Evolutionary conservation across 1,284 basidiomycete species (phyloP).

Genomic region (Sporisorium iseilematis-ciliati): DNA sequence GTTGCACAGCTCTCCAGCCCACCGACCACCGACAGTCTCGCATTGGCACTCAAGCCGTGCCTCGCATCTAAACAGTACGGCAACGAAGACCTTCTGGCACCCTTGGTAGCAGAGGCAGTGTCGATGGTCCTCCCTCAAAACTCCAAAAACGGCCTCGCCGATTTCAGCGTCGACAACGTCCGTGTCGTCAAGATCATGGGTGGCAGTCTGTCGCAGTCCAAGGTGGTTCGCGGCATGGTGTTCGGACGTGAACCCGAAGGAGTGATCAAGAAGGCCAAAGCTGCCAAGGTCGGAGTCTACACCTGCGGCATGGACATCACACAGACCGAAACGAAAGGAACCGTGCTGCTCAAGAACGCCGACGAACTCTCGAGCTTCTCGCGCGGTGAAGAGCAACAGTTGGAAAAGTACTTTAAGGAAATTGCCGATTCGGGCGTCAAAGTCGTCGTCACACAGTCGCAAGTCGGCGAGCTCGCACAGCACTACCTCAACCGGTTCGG

Average conservation of each 20-base stretch:
- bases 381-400: constrained; percentile 84
- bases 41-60: constrained; percentile 85
- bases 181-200: constrained; percentile 99
- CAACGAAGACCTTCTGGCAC: constrained; percentile 84
- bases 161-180: constrained; percentile 85
- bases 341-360: constrained; percentile 93
- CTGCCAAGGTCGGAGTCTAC: constrained; percentile 78
- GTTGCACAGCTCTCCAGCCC: constrained; percentile 78
- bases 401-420: constrained; percentile 78
- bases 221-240: constrained; percentile 96
- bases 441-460: constrained; percentile 91
- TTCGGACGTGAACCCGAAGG: constrained; percentile 94
- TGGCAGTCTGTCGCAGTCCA: constrained; percentile 83
- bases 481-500: constrained; percentile 95
- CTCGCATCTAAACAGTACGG: constrained; percentile 99
- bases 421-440: constrained; percentile 95
- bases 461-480: constrained; percentile 92
- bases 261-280: constrained; percentile 79
- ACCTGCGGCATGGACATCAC: constrained; percentile 91
- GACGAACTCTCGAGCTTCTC: constrained; percentile 94
- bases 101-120: constrained; percentile 91
- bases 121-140: constrained; percentile 63
- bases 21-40: constrained; percentile 81
- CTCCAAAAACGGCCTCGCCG: constrained; percentile 71
- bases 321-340: constrained; percentile 99